A percentile compares a stretch with the other conserved stretches of the same genome.
Conservation (phyloP, 768 basidiomycete genomes). For the Tulasnella sp. region DNA sequence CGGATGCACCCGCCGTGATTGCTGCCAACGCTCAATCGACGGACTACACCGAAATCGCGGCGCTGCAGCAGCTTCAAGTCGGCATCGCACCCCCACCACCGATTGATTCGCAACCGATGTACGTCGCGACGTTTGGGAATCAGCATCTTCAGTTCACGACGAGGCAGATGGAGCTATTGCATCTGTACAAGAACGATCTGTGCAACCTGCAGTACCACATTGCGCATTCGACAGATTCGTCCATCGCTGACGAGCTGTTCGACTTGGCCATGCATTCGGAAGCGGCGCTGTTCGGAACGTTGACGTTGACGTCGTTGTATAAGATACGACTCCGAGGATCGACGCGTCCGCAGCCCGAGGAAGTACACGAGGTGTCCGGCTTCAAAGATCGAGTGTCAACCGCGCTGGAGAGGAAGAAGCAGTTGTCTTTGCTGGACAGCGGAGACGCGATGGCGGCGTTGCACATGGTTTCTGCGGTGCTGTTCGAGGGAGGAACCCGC, state of each 20-base stretch:
- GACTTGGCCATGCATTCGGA: background rate
- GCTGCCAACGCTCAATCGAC: background rate
- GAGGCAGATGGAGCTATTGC: background rate
- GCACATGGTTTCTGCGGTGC: constrained; percentile 61
- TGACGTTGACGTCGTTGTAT: constrained; percentile 6
- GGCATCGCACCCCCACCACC: background rate
- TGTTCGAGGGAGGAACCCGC: constrained; percentile 58
- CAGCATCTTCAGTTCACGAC: constrained; percentile 1
- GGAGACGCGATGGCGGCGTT: constrained; percentile 73
- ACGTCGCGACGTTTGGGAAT: background rate
- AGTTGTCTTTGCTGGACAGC: constrained; percentile 21
- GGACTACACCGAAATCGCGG: background rate
- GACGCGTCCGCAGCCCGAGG: background rate
- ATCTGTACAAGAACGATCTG: constrained; percentile 2
- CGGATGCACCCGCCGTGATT: background rate
- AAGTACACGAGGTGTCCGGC: background rate
- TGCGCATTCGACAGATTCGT: background rate
- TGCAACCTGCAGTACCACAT: constrained; percentile 14
- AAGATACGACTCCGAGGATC: background rate
- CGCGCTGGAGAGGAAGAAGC: background rate
- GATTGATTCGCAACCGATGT: background rate
- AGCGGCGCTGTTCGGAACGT: constrained; percentile 6
- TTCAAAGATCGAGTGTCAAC: background rate
- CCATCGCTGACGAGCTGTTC: constrained; percentile 5
- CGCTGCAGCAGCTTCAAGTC: constrained; percentile 1